Conservation (phyloP, 179 eudicot genomes). For the Amaranthus tricolor region DNA sequence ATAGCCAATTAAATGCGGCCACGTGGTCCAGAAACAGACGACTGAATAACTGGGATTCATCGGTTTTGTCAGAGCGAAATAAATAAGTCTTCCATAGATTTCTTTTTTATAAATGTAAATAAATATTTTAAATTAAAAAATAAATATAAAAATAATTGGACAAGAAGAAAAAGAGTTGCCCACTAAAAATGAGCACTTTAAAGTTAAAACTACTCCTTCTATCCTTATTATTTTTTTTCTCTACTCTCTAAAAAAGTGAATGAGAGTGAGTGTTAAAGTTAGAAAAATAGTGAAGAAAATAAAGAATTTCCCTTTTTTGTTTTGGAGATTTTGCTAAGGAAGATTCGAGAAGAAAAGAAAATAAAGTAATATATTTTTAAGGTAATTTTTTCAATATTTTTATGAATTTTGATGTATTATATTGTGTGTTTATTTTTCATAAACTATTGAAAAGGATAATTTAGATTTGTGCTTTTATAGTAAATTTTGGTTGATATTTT, state of each 20-base stretch:
- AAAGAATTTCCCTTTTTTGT: neutral
- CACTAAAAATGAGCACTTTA: slow-evolving; percentile 20
- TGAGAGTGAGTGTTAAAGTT: slow-evolving; percentile 19
- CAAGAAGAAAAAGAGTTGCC: slow-evolving; percentile 1
- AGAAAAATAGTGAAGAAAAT: slow-evolving; percentile 5
- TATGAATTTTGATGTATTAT: too few relatives aligned
- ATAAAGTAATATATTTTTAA: neutral
- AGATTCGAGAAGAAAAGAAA: neutral
- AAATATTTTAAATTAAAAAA: neutral
- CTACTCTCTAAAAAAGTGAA: slow-evolving; percentile 14
- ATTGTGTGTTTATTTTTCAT: too few relatives aligned
- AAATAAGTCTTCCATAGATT: slow-evolving; percentile 20
- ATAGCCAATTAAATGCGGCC: slow-evolving; percentile 29
- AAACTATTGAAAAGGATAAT: too few relatives aligned
- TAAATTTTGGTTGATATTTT: too few relatives aligned
- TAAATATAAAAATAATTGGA: neutral
- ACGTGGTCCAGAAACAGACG: slow-evolving; percentile 44
- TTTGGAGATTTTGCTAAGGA: neutral
- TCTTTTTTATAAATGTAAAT: neutral
- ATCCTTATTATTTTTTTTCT: neutral
- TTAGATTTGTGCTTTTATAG: too few relatives aligned
- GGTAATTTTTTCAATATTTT: too few relatives aligned
- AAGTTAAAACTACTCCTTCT: neutral
- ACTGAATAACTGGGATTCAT: slow-evolving; percentile 53
- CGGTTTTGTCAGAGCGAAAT: slow-evolving; percentile 50